phyloP scores from a whole-genome alignment of 495 filamentous ascomycete species.

The Trichoderma erinaceum region DNA sequence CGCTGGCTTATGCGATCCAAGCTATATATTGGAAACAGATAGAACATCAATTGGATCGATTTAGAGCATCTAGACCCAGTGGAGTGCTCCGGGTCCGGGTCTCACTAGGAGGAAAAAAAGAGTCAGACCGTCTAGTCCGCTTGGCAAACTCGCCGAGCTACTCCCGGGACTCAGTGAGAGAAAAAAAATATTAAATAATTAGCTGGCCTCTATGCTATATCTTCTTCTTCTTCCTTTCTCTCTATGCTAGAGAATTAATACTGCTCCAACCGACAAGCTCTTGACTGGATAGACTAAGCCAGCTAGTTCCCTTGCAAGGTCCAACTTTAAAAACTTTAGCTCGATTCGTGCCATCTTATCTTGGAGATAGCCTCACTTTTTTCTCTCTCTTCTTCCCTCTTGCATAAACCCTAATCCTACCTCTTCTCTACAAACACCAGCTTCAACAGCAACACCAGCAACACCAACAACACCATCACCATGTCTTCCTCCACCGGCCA shows the following conservation, averaged over 20 bases:
- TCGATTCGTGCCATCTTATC: neutral
- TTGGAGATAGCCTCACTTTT: neutral
- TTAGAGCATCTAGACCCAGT: neutral
- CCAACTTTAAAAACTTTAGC: neutral
- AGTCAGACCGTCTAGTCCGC: neutral
- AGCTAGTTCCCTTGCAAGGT: too few relatives aligned
- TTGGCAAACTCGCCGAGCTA: constrained; percentile 4
- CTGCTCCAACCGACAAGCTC: neutral
- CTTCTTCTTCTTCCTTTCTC: neutral
- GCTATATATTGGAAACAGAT: too few relatives aligned
- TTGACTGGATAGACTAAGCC: too few relatives aligned
- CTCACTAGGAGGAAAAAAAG: neutral
- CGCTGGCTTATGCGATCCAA: too few relatives aligned
- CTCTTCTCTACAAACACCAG: neutral
- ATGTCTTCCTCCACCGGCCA: constrained; percentile 36
- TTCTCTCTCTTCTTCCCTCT: neutral
- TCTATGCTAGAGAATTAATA: too few relatives aligned
- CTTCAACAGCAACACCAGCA: neutral
- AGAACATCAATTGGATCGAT: too few relatives aligned
- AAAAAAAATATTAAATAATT: neutral
- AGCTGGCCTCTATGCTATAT: neutral
- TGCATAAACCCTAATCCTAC: too few relatives aligned
- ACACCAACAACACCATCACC: neutral
- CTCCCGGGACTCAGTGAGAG: too few relatives aligned
- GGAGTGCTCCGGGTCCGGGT: neutral